A percentile compares a stretch with the other conserved stretches of the same genome.
Conservation (phyloP, 805 yeast species). For the Blastobotrys mokoenaii region DNA sequence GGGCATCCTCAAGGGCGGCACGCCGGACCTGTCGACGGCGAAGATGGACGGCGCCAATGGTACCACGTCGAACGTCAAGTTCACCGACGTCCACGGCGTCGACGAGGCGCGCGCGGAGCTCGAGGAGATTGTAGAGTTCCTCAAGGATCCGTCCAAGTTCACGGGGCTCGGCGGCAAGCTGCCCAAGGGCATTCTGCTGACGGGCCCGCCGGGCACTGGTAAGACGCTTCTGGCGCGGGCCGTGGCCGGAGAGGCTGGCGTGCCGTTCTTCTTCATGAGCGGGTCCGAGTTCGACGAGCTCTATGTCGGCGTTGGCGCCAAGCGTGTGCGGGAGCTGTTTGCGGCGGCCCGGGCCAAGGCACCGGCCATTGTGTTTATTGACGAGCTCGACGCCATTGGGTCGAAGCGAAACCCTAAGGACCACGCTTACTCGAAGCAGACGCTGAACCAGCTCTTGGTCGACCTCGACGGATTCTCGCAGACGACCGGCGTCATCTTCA, state of each 20-base stretch:
- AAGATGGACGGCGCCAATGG: conserved; percentile 76
- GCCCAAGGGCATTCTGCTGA: conserved; percentile 92
- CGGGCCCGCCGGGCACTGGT: conserved; percentile 99
- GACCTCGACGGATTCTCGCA: conserved; percentile 92
- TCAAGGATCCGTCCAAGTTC: conserved; percentile 92
- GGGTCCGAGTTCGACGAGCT: conserved; percentile 98
- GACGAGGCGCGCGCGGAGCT: conserved; percentile 97
- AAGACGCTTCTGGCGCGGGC: conserved; percentile 94
- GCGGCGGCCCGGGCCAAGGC: conserved; percentile 89
- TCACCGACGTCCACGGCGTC: conserved; percentile 92
- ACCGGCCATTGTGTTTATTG: conserved; percentile 95
- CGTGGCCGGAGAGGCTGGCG: conserved; percentile 98
- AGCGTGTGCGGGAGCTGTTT: conserved; percentile 90
- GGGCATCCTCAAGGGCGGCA: conserved; percentile 56
- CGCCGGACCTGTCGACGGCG: conserved; percentile 32
- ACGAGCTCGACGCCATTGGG: conserved; percentile 97
- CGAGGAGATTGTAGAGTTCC: conserved; percentile 95
- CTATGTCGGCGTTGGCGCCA: conserved; percentile 98
- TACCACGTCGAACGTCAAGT: conserved; percentile 77
- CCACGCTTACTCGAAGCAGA: conserved; percentile 97
- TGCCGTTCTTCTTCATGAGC: conserved; percentile 96
- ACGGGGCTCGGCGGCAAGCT: conserved; percentile 95
- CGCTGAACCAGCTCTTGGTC: conserved; percentile 88
- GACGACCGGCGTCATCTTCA: conserved; percentile 84
- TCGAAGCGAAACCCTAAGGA: conserved; percentile 96